phyloP scores from a whole-genome alignment of 257 asterid species.

The Solanum chmielewskii region DNA sequence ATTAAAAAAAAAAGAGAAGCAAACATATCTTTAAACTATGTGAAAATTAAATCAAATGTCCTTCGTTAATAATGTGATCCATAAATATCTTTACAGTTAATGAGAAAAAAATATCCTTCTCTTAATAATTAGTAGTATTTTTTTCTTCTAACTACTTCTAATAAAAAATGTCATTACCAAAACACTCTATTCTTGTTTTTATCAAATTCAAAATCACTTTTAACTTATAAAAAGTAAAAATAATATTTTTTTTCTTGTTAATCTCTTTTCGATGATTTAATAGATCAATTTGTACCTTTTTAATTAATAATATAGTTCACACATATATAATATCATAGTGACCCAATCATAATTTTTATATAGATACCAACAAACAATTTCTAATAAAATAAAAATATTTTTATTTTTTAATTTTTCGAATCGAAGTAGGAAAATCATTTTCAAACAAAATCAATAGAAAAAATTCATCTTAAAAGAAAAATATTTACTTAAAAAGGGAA shows the following conservation, averaged over 20 bases:
- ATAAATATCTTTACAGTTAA: neutral
- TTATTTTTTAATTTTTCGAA: too few relatives aligned
- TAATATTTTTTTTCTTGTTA: neutral
- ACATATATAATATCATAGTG: neutral
- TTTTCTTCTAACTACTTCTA: too few relatives aligned
- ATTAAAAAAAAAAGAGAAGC: too few relatives aligned
- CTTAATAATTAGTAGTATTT: too few relatives aligned
- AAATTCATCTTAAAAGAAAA: neutral
- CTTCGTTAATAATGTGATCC: too few relatives aligned
- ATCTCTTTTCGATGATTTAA: neutral
- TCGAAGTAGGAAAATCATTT: neutral
- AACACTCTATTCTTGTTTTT: neutral
- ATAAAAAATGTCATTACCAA: neutral
- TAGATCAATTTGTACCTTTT: too few relatives aligned
- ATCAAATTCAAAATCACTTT: neutral
- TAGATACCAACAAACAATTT: neutral
- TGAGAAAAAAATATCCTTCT: neutral
- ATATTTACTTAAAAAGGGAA: neutral
- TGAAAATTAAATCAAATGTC: neutral
- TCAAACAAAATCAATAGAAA: neutral
- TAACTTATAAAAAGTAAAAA: neutral
- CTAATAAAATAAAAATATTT: too few relatives aligned
- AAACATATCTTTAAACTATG: neutral
- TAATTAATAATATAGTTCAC: neutral
- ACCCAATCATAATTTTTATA: neutral